Evolutionary conservation across 495 filamentous ascomycete genomes (phyloP), one percentile per base, ranked within the genome.

Genomic region (Penicillium macrosclerotiorum): DNA sequence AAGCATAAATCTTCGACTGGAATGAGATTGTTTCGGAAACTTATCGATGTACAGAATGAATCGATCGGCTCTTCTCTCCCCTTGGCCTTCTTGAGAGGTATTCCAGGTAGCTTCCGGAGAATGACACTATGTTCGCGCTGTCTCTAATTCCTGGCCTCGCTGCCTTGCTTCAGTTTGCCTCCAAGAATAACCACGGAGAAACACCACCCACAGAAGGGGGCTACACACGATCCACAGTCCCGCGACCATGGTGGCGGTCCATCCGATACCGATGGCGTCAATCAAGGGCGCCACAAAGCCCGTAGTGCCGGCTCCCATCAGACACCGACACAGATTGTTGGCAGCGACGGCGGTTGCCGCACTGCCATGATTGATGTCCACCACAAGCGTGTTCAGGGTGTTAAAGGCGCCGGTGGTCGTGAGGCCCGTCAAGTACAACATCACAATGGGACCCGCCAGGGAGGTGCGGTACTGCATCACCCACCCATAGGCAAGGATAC

Each of bases 401-500:
- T 55, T 55, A 47, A 70, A 67, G 7, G 55, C 46, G 8, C 55
- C 65, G 1, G 52, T 52, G 13, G 60, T 54, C 8, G 58, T 40
- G 24, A 66, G 35, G 0, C 72, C 67, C n/a, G 60, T 54, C 20
- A 74, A 54, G 45, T 77, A 77, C 6, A 76, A 52, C 29, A 69
- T 53, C 17, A 75, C 48, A 3, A 74, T 26, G 0, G 64, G 66
- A 0, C 60, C 70, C 1, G 71, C 62, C 3, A 79, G 55, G 3
- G 55, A 38, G 1, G 62, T 59, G 0, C 46, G 45, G 25, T 53
- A 58, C 7, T 73, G 27, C 54, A 77, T 68, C 1, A 68, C 62
- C 76, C 77, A 80, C 23, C 73, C 72, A 50, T 76, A 80, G 0
- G 59, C 59, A 11, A 77, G 45, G 9, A 74, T 48, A 2, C 51